phyloP scores from a whole-genome alignment of 345 rosid species.

The Pugionium dolabratum region DNA sequence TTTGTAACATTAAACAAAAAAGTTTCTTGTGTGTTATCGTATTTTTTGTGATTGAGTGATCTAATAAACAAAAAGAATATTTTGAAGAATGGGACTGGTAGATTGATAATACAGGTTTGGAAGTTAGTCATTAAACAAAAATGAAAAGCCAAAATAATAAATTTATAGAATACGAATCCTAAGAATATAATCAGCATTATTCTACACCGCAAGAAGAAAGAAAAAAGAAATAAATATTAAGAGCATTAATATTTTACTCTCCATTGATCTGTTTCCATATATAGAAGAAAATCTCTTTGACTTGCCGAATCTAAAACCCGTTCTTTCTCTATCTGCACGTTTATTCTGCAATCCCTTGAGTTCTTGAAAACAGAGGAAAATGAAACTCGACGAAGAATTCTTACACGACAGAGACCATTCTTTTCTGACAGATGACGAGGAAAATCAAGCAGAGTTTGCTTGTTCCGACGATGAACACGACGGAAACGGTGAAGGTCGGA shows the following conservation, averaged over 20 bases:
- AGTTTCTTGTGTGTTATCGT: no score
- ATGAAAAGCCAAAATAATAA: no score
- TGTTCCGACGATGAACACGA: conserved; percentile 45
- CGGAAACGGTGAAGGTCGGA: conserved; percentile 36
- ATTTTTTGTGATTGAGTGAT: no score
- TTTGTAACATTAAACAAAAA: no score
- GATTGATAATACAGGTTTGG: conserved; percentile 18
- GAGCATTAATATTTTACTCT: not conserved
- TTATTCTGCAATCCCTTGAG: conserved; percentile 9
- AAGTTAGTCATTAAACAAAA: conserved; percentile 21
- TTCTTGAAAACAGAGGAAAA: conserved; percentile 25
- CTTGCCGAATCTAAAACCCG: conserved; percentile 21
- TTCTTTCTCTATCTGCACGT: conserved; percentile 12
- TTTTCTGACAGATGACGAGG: conserved; percentile 76
- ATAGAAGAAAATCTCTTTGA: conserved; percentile 33
- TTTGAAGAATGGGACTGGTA: conserved; percentile 26
- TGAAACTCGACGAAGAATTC: conserved; percentile 73
- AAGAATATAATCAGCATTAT: conserved; percentile 10
- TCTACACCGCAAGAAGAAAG: conserved; percentile 33
- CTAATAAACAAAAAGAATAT: not conserved
- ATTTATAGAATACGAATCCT: conserved; percentile 12
- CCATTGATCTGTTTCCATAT: conserved; percentile 31
- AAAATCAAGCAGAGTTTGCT: conserved; percentile 60
- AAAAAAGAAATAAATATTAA: not conserved
- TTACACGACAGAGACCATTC: conserved; percentile 63